Evolutionary conservation across 805 yeast genomes (phyloP).

Genomic region (Candida methanosorbosa): DNA sequence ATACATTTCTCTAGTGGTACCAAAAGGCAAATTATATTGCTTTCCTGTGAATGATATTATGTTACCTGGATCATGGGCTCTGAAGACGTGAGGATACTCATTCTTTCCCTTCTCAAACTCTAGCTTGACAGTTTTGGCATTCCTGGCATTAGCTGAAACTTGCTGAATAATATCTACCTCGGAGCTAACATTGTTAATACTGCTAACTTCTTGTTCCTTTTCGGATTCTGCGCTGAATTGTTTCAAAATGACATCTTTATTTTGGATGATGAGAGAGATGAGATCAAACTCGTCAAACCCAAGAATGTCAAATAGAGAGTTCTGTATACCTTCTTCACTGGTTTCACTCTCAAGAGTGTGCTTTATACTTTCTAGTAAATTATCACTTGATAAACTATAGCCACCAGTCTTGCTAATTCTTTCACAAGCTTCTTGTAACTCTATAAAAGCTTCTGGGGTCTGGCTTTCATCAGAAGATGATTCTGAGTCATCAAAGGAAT

Average conservation of each 20-base stretch:
- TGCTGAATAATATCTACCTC: conserved; percentile 32
- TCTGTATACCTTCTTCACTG: conserved; percentile 57
- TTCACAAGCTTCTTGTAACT: conserved; percentile 12
- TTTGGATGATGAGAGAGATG: conserved; percentile 51
- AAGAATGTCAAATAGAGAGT: conserved; percentile 64
- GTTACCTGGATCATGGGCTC: conserved; percentile 57
- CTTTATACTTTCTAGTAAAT: conserved; percentile 21
- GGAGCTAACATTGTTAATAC: conserved; percentile 1
- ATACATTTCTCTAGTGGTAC: conserved; percentile 58
- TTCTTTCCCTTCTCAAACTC: conserved; percentile 36
- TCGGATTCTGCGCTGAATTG: conserved; percentile 8
- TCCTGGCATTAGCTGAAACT: conserved; percentile 39
- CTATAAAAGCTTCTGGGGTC: conserved; percentile 6
- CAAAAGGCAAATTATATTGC: conserved; percentile 70
- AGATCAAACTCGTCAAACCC: conserved; percentile 85
- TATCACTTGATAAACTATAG: conserved; percentile 9
- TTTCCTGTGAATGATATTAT: conserved; percentile 76
- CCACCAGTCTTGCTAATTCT: conserved; percentile 16
- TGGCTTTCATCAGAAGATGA: conserved; percentile 8
- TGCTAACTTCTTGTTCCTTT: conserved; percentile 4
- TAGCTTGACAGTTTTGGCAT: conserved; percentile 39
- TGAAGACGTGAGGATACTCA: conserved; percentile 82
- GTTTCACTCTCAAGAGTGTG: conserved; percentile 25
- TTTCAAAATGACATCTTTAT: conserved; percentile 26
- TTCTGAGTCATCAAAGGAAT: conserved; percentile 6